Percentiles rank a stretch among this genome's conserved stretches.
Conservation (phyloP, 73 alveolate genomes). For the Urostyla sp. region DNA sequence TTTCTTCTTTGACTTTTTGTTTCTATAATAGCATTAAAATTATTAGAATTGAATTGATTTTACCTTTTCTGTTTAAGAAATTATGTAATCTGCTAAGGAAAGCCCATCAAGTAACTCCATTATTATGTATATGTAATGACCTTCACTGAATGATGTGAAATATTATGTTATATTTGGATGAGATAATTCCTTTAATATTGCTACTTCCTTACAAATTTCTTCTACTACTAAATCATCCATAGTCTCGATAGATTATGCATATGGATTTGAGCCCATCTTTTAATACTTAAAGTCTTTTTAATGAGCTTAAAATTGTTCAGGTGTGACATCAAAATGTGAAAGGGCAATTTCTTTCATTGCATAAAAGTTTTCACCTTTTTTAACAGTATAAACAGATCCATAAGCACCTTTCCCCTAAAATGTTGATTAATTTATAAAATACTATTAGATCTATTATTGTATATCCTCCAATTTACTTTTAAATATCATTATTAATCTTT, state of each 20-base stretch:
- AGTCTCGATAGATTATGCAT: too few relatives aligned
- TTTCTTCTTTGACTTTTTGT: slow-evolving; percentile 90
- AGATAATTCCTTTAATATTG: slow-evolving; percentile 85
- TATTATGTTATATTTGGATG: slow-evolving; percentile 95
- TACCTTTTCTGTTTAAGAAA: slow-evolving; percentile 79
- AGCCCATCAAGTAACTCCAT: slow-evolving; percentile 96
- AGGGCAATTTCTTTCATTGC: slow-evolving; percentile 88
- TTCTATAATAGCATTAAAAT: background rate
- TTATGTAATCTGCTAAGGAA: slow-evolving; percentile 86
- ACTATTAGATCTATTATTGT: slow-evolving; percentile 72
- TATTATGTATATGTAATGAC: slow-evolving; percentile 85
- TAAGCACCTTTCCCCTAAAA: slow-evolving; percentile 93
- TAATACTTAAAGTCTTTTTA: slow-evolving; percentile 35
- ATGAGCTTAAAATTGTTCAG: slow-evolving; percentile 39
- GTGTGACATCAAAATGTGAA: slow-evolving; percentile 69
- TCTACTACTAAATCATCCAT: slow-evolving; percentile 75
- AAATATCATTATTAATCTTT: slow-evolving; percentile 50
- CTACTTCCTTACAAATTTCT: slow-evolving; percentile 87
- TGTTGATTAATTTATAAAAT: background rate
- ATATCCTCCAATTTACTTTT: slow-evolving; percentile 75
- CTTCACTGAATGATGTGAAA: slow-evolving; percentile 91
- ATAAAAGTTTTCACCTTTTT: slow-evolving; percentile 79
- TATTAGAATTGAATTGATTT: too few relatives aligned
- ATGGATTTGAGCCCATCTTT: too few relatives aligned
- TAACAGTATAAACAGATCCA: slow-evolving; percentile 87